Evolutionary conservation across 805 yeast species (phyloP).

Genomic region (Saturnispora saitoi): DNA sequence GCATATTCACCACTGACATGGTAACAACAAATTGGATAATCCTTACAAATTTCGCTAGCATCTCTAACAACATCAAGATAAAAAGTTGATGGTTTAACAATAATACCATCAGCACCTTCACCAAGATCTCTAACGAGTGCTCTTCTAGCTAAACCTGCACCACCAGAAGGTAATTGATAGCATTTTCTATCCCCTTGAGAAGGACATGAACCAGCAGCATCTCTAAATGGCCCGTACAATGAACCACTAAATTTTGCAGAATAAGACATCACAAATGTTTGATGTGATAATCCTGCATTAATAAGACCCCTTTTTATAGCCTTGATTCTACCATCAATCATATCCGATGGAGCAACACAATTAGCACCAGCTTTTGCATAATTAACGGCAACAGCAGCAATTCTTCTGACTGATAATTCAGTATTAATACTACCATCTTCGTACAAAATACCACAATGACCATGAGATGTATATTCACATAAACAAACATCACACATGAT

Average conservation of each 20-base stretch:
- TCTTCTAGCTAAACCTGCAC: slow-evolving; percentile 87
- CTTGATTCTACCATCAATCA: slow-evolving; percentile 90
- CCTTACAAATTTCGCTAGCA: slow-evolving; percentile 71
- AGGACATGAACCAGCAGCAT: slow-evolving; percentile 92
- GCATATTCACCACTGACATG: slow-evolving; percentile 98
- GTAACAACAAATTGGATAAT: slow-evolving; percentile 87
- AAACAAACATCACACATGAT: slow-evolving; percentile 92
- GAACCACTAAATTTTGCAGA: slow-evolving; percentile 90
- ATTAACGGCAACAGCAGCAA: slow-evolving; percentile 91
- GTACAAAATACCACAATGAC: slow-evolving; percentile 91
- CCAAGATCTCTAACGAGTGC: slow-evolving; percentile 77
- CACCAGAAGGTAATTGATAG: slow-evolving; percentile 90
- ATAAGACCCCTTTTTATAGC: slow-evolving; percentile 84
- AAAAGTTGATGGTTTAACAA: slow-evolving; percentile 93
- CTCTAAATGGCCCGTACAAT: slow-evolving; percentile 94
- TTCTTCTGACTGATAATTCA: slow-evolving; percentile 62
- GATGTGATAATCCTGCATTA: slow-evolving; percentile 74
- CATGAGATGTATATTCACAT: slow-evolving; percentile 94
- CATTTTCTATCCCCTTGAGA: slow-evolving; percentile 84
- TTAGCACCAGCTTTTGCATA: slow-evolving; percentile 95
- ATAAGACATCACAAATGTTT: slow-evolving; percentile 84
- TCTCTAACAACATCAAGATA: slow-evolving; percentile 86
- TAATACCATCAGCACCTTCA: slow-evolving; percentile 94
- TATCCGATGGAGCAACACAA: slow-evolving; percentile 94
- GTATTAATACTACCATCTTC: slow-evolving; percentile 84